Evolutionary conservation across 352 stramenopile genomes (phyloP).

Genomic region (Phytopythium ostracodes): DNA sequence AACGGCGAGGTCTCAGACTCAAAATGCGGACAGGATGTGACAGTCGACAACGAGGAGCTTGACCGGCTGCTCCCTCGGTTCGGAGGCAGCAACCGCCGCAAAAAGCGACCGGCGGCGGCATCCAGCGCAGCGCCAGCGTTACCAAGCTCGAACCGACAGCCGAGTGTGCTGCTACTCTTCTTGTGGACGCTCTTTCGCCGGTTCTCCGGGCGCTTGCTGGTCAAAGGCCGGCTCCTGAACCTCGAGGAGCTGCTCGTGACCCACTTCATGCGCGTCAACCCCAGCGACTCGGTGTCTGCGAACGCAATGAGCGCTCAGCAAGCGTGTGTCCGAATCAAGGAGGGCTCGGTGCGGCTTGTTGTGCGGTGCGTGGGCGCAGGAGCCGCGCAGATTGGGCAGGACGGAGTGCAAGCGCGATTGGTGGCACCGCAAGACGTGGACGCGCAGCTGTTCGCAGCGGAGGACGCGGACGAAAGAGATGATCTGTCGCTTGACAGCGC

Average conservation of each 20-base stretch:
- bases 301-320: background rate
- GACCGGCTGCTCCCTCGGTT: background rate
- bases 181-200: conserved; percentile 26
- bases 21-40: background rate
- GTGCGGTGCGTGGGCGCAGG: conserved; percentile 13
- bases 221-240: conserved; percentile 44
- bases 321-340: conserved; percentile 2
- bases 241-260: conserved; percentile 34
- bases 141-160: background rate
- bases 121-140: background rate
- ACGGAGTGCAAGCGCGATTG: conserved; percentile 12
- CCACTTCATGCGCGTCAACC: conserved; percentile 8
- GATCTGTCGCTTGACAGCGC: background rate
- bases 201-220: conserved; percentile 17
- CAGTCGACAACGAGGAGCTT: background rate
- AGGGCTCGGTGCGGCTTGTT: conserved; percentile 10
- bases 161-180: conserved; percentile 1
- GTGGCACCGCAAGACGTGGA: background rate
- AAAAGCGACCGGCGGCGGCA: background rate
- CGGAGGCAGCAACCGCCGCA: background rate
- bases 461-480: background rate
- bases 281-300: background rate
- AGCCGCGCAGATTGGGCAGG: conserved; percentile 9
- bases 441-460: background rate
- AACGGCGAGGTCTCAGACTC: background rate